A percentile compares a stretch with the other conserved stretches of the same genome.
Conservation (phyloP, 306 rosid species). For the Arachis hypogaea region DNA sequence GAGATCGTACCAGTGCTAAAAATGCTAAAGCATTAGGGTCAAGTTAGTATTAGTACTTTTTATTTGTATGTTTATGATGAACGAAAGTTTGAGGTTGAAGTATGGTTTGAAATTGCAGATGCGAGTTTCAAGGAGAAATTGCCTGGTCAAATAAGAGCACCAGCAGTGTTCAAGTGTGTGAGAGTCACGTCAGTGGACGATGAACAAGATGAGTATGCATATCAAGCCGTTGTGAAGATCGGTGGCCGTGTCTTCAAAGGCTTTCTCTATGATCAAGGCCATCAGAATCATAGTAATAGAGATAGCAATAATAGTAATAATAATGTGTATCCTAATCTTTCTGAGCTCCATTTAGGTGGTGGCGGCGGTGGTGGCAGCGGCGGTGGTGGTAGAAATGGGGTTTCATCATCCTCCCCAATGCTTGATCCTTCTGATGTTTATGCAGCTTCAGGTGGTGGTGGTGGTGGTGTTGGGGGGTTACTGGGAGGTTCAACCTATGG, state of each 20-base stretch:
- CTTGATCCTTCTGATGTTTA: conserved; percentile 75
- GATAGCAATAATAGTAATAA: too few relatives aligned
- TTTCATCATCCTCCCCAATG: conserved; percentile 66
- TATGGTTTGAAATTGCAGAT: conserved; percentile 50
- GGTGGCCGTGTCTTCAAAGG: conserved; percentile 93
- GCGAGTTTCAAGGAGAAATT: conserved; percentile 62
- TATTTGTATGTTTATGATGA: too few relatives aligned
- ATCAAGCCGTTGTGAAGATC: conserved; percentile 87
- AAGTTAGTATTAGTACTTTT: too few relatives aligned
- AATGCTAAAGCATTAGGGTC: too few relatives aligned
- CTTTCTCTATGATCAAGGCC: conserved; percentile 80
- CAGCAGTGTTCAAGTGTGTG: conserved; percentile 95
- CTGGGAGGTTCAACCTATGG: conserved; percentile 81
- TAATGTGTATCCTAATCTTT: too few relatives aligned
- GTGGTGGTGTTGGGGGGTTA: conserved; percentile 45
- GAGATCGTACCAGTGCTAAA: too few relatives aligned
- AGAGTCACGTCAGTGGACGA: conserved; percentile 85
- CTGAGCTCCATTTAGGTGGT: not conserved
- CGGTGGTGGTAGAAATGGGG: conserved; percentile 51
- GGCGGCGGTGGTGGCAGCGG: conserved; percentile 30
- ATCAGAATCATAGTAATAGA: conserved; percentile 31
- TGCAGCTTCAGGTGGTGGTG: conserved; percentile 46
- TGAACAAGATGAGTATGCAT: conserved; percentile 79
- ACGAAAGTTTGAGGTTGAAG: too few relatives aligned
- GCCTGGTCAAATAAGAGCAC: conserved; percentile 83